phyloP scores from a whole-genome alignment of 31 red algal species.

The Endocladia muricata region DNA sequence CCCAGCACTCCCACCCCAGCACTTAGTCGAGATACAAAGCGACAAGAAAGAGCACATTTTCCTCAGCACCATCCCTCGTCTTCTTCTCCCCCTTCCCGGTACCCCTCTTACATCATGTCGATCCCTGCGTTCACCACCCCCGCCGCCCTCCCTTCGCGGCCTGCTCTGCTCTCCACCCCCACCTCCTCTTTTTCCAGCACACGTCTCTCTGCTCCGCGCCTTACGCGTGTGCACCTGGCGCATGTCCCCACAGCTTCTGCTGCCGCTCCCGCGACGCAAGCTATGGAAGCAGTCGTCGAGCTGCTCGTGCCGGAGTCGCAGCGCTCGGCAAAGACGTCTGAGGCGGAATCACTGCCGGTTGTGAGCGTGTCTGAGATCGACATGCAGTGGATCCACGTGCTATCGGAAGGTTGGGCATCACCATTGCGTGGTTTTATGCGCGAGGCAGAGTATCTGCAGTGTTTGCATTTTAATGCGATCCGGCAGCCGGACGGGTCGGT shows the following conservation, averaged over 20 bases:
- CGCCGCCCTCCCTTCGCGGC: not conserved
- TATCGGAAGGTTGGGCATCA: constrained; percentile 95
- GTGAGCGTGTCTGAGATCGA: constrained; percentile 85
- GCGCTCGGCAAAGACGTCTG: constrained; percentile 37
- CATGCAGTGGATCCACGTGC: constrained; percentile 95
- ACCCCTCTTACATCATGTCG: not conserved
- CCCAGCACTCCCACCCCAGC: too few species aligned
- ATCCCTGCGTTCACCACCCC: constrained; percentile 11
- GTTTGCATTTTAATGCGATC: constrained; percentile 87
- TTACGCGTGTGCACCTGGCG: not conserved
- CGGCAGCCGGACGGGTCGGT: constrained; percentile 72
- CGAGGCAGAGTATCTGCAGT: constrained; percentile 92
- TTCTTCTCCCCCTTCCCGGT: not conserved
- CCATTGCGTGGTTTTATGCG: constrained; percentile 94
- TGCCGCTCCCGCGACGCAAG: not conserved
- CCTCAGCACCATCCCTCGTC: not conserved
- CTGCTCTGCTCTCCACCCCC: not conserved
- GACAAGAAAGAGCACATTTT: not conserved
- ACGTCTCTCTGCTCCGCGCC: not conserved
- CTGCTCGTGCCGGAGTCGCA: constrained; percentile 56
- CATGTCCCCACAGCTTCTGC: not conserved
- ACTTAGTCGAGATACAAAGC: too few species aligned
- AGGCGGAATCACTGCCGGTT: constrained; percentile 66
- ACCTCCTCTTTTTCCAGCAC: not conserved
- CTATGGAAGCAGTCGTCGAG: constrained; percentile 48